phyloP scores from a whole-genome alignment of 2,329 filamentous ascomycete genomes.

The Septoria linicola region DNA sequence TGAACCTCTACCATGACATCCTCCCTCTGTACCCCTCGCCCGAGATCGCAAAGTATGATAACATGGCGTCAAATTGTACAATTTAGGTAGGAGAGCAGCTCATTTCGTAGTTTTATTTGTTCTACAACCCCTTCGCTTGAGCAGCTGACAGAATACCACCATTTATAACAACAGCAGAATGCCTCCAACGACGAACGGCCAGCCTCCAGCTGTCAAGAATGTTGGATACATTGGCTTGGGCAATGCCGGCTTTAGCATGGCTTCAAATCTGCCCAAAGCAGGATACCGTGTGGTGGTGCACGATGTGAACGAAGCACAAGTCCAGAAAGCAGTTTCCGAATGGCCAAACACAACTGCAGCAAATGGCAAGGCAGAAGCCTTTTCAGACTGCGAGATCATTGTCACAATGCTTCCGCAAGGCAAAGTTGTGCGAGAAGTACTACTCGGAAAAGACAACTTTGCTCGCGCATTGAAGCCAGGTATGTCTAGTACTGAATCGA shows the following conservation, averaged over 20 bases:
- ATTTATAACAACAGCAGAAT: slow-evolving; percentile 5
- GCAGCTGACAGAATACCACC: not conserved
- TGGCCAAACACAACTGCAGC: slow-evolving; percentile 35
- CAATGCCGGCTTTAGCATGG: slow-evolving; percentile 39
- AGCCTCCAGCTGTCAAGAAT: slow-evolving; percentile 25
- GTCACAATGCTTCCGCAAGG: slow-evolving; percentile 41
- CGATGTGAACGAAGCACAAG: slow-evolving; percentile 33
- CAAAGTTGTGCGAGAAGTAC: slow-evolving; percentile 38
- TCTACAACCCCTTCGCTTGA: not conserved
- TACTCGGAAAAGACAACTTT: slow-evolving; percentile 35
- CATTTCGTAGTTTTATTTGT: not conserved
- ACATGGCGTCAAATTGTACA: not conserved
- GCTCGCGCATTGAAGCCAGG: slow-evolving; percentile 33
- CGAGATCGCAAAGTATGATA: slow-evolving; percentile 6
- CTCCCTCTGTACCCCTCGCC: slow-evolving; percentile 4
- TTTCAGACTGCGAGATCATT: slow-evolving; percentile 38
- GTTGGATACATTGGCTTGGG: slow-evolving; percentile 40
- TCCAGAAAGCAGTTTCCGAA: slow-evolving; percentile 28
- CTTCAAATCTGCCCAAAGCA: slow-evolving; percentile 37
- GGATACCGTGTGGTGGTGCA: slow-evolving; percentile 37
- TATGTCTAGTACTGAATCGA: no score
- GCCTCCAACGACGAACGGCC: slow-evolving; percentile 21
- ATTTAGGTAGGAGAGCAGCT: not conserved
- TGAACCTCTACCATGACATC: slow-evolving; percentile 8
- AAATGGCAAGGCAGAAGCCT: slow-evolving; percentile 30